A percentile compares a stretch with the other conserved stretches of the same genome.
Evolutionary conservation across 2,329 filamentous ascomycete species (phyloP).

Genomic region (Sporothrix variecibatus): DNA sequence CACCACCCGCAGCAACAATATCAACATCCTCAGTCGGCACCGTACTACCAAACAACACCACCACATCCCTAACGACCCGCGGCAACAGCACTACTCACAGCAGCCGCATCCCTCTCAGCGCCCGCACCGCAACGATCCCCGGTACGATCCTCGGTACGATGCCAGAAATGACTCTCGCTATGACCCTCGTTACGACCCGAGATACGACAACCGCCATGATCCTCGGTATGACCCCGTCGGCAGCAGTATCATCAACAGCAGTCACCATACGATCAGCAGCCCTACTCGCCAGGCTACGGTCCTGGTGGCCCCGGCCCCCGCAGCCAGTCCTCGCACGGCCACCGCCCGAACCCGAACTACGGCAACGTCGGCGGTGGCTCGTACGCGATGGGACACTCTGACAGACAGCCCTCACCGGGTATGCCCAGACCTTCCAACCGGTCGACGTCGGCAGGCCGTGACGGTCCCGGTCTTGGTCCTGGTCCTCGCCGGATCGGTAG

Average conservation of each 20-base stretch:
- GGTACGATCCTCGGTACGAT: neutral
- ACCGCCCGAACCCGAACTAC: neutral
- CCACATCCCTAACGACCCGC: neutral
- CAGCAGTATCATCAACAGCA: conserved; percentile 4
- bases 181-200: neutral
- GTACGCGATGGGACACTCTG: conserved; percentile 2
- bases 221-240: neutral
- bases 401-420: neutral
- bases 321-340: neutral
- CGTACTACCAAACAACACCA: neutral
- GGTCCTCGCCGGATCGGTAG: neutral
- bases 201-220: neutral
- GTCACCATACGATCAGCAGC: neutral
- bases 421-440: neutral
- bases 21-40: neutral
- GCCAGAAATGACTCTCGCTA: neutral
- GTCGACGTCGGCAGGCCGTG: neutral
- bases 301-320: neutral
- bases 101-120: conserved; percentile 6
- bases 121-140: neutral
- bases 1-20: conserved; percentile 14
- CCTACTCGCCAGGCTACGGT: neutral
- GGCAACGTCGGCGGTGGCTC: conserved; percentile 1
- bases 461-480: neutral
- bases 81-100: neutral